Conservation (phyloP, 345 rosid genomes). For the Balakata baccata region DNA sequence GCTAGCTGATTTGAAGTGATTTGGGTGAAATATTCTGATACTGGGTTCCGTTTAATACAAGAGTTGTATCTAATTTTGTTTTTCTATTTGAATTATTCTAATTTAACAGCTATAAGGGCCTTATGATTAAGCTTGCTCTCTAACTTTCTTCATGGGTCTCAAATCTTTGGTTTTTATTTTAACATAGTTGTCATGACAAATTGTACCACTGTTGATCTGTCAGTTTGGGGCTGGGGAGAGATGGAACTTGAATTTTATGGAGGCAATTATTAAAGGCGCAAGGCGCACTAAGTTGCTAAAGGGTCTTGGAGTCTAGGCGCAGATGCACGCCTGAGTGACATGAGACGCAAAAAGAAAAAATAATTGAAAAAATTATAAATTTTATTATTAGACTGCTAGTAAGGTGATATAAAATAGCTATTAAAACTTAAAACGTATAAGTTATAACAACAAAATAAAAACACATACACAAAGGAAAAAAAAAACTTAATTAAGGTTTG, state of each 20-base stretch:
- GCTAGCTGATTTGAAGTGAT: background rate
- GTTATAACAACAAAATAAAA: too few relatives aligned
- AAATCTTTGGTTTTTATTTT: background rate
- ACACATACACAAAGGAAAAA: too few relatives aligned
- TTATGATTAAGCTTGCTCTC: background rate
- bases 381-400: too few relatives aligned
- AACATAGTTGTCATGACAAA: background rate
- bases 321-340: too few relatives aligned
- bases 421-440: too few relatives aligned
- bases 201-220: background rate
- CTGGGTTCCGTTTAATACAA: background rate
- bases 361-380: too few relatives aligned
- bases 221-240: background rate
- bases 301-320: too few relatives aligned
- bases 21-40: background rate
- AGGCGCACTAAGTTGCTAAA: too few relatives aligned
- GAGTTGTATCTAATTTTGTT: background rate
- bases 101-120: background rate
- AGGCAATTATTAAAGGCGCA: too few relatives aligned
- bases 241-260: background rate
- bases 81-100: constrained; percentile 1
- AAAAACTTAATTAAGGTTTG: too few relatives aligned
- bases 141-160: background rate
- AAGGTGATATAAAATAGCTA: too few relatives aligned
- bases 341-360: too few relatives aligned